Conservation (phyloP, 305 asterid genomes). For the Petunia hybrid region DNA sequence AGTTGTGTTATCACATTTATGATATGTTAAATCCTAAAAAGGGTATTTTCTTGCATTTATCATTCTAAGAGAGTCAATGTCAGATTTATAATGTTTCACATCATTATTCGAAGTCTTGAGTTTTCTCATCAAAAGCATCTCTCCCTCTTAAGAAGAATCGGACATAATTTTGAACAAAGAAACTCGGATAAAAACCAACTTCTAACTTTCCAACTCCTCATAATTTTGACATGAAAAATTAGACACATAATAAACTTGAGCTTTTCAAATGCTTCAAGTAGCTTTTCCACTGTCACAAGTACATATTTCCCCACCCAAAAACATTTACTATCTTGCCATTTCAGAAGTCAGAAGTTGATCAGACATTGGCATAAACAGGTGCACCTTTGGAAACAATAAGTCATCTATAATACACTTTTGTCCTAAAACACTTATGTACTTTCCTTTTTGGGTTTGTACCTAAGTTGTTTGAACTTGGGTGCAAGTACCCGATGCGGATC, state of each 20-base stretch:
- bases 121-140: background rate
- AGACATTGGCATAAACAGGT: background rate
- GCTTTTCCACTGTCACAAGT: background rate
- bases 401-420: background rate
- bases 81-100: background rate
- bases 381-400: conserved; percentile 3
- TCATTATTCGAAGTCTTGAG: background rate
- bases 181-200: background rate
- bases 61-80: background rate
- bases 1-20: background rate
- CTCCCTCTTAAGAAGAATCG: background rate
- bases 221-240: conserved; percentile 7
- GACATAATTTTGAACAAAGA: background rate
- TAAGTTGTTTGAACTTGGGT: too few species aligned
- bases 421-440: background rate
- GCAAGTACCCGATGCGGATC: too few species aligned
- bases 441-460: background rate
- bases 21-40: background rate
- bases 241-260: background rate
- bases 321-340: background rate
- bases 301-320: background rate
- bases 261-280: conserved; percentile 10
- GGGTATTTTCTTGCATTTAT: background rate
- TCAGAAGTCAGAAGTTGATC: background rate
- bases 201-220: background rate